Evolutionary conservation across 768 basidiomycete genomes (phyloP), one percentile per base, ranked within the genome.

Genomic region (Suillus paluster): DNA sequence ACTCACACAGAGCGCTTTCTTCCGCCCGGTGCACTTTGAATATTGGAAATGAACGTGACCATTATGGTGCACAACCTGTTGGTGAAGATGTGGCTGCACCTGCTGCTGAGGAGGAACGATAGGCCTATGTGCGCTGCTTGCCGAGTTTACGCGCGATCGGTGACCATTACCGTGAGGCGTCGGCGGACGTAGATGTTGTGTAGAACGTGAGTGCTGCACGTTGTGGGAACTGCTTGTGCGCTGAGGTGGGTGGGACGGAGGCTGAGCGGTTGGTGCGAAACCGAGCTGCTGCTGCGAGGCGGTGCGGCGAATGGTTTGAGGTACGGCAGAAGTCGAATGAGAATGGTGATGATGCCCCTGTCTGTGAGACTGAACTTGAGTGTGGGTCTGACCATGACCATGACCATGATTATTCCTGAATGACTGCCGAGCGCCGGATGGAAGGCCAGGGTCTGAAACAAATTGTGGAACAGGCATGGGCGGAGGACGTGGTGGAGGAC

Each of bases 1-100:
- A 70, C 73, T 76, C 63, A 75, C 73, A 61, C 79, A 79, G 0
- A 86, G 66, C 1, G 85, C 86, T 71, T 86, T 86, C 64, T 83
- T 77, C 58, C 74, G 73, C 3, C 84, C 84, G 2, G 74, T 81
- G 70, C 84, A 86, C 55, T 77, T 80, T 10, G 82, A 83, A 62
- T 83, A 83, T 65, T 81, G 71, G 70, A 79, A 83, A 63, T 60
- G 59, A 30, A 50, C 44, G 4, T 73, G 71, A 3, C 66, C 69
- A 17, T 36, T 45, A 12, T 39, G 42, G 5, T 49, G 49, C 45
- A 56, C 60, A 2, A 49, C 36, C 7, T 33, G 65, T 30, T 61
- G 62, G 12, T 57, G 65, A 11, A 58, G 41, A 8, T 48, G 59
- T 15, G 64, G 55, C 19, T 61, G 64, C 41, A 44, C 15, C 30